Evolutionary conservation across 73 alveolate species (phyloP).

Genomic region (Vitrella brassicaformis): DNA sequence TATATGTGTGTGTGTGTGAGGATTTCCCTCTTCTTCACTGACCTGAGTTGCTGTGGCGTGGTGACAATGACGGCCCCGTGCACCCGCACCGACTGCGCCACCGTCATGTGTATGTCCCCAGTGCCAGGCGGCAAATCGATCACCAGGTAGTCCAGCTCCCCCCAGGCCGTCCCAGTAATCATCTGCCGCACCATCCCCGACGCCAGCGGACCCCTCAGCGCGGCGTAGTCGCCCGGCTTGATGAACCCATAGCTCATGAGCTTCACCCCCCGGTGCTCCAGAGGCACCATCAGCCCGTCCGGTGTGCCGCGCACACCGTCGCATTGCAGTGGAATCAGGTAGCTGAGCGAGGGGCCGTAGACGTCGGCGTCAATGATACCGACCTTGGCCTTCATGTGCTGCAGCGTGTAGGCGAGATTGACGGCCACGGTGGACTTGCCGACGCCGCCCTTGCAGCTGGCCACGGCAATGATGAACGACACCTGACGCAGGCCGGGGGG

Average conservation of each 20-base stretch:
- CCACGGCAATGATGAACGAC: conserved; percentile 11
- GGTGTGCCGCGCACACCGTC: conserved; percentile 8
- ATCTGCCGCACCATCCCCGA: conserved; percentile 28
- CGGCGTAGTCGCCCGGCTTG: conserved; percentile 26
- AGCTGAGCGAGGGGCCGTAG: conserved; percentile 24
- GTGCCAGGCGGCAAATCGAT: conserved; percentile 31
- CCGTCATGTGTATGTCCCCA: conserved; percentile 32
- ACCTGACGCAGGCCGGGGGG: no score
- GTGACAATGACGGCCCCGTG: conserved; percentile 21
- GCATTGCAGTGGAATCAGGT: conserved; percentile 3
- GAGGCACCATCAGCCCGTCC: background rate
- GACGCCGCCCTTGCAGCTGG: conserved; percentile 73
- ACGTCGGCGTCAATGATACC: conserved; percentile 19
- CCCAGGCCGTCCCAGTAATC: conserved; percentile 27
- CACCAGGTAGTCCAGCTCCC: conserved; percentile 13
- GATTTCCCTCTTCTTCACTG: background rate
- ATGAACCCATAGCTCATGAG: conserved; percentile 21
- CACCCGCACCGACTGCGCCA: conserved; percentile 9
- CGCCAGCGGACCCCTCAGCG: conserved; percentile 30
- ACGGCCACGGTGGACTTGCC: conserved; percentile 86
- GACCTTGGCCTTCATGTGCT: conserved; percentile 10
- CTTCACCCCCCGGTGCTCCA: conserved; percentile 4
- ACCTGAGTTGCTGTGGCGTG: conserved; percentile 24
- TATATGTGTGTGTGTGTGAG: no score
- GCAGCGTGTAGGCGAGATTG: conserved; percentile 69